Evolutionary conservation across 2,329 filamentous ascomycete genomes (phyloP), one percentile per base, ranked within the genome.

Genomic region (Didymella segeticola): DNA sequence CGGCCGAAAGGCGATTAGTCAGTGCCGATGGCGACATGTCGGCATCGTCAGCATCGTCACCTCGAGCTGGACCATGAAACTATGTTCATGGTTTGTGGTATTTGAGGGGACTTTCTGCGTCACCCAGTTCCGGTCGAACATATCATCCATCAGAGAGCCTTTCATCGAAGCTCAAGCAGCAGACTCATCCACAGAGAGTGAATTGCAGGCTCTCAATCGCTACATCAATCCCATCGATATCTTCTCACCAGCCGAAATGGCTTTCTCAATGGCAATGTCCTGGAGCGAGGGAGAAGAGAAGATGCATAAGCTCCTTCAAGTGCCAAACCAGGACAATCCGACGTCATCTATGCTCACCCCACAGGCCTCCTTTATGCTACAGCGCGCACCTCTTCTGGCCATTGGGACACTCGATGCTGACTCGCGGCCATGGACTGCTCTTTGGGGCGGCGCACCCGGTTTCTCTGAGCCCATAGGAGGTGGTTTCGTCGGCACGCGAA

Each of bases 371-470:
- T 77, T 80, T 57, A 82, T 89, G 57, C 79, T 92, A 3, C 79
- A 82, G 43, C 75, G 76, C 14, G 86, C 85, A 0, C 86, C 89
- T 1, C 78, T 95, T 7, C 78, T 95, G 12, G 90, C 89, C 0
- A 75, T 96, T 15, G 91, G 91, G 1, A 84, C 89, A 0, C 75
- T 93, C 1, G 90, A 95, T 66, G 72, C 76, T 2, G 66, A 85
- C 17, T 82, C 82, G 2, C 78, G 84, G 17, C 90, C 89, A 1
- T 96, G 91, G 91, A 89, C 88, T 14, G 89, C 89, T 0, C 58
- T 96, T 7, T 89, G 89, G 85, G 90, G 90, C n/a, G 91, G 91
- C 14, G 79, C 87, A 53, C 74, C 82, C 1, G 89, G 89, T 0
- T 89, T 93, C 61, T 84, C 86, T 0, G 79, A 82, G 41, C 82